Base-by-base conservation (phyloP, 495 filamentous ascomycete species). In the Xylaria acuta region DNA sequence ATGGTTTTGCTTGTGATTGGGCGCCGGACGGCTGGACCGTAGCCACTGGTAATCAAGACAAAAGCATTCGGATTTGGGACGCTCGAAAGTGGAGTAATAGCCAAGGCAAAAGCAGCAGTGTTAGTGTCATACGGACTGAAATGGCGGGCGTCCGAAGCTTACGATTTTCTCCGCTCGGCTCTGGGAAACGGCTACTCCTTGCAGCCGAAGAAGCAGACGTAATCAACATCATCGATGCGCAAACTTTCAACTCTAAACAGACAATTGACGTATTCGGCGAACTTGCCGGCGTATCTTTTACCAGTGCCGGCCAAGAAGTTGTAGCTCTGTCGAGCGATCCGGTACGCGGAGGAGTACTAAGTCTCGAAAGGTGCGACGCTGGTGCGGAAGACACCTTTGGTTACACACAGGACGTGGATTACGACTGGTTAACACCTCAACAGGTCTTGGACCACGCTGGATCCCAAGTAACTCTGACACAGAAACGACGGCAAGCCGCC, bases 11-110 rank as follows among this genome's bases (percentile, higher is more conserved):
- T 3, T 95, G 92, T 75, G 94, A 92, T 74, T 98, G 95, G 95
- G 90, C 94, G 6, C 91, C 93, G 27, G 93, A 97, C 80, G 94
- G 95, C 69, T 90, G 90, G 79, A 93, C 92, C 60, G 90, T 97
- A 67, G 95, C 95, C 14, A 97, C 95, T 5, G 94, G 92, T 60
- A 95, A 94, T 73, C 95, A 98, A 79, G 95, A 98, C 84, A 91
- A 88, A 80, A 89, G 88, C 20, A 88, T 95, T 73, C 90, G 92
- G 66, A 92, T 98, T 74, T 97, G 91, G 89, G 95, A 98, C 77
- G 91, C 92, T 4, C 89, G 95, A 30, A 91, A 87, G 59, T 93
- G 91, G 91, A 85, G 81, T 18, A 78, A 87, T 53, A 80, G 71
- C 51, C 81, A 79, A 16, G 86, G 88, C 36, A 64, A 69, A 27